Evolutionary conservation across 495 filamentous ascomycete species (phyloP), one percentile per base, ranked within the genome.

Genomic region (Mytilinidion resinicola): DNA sequence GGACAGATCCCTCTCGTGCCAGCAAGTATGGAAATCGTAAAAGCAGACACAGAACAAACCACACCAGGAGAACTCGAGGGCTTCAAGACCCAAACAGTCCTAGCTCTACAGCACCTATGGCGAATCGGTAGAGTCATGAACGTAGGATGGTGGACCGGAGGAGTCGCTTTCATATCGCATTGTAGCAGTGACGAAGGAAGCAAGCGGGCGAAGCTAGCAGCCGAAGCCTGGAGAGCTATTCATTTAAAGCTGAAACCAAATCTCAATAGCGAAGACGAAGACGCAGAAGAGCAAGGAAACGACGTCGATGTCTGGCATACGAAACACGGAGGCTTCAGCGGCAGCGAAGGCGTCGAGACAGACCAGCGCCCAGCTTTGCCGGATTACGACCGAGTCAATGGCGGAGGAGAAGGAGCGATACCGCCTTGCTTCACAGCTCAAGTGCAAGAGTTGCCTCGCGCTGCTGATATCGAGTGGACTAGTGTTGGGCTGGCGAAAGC

Each of bases 1-100:
- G 93, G 93, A 0, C 92, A 97, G 70, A 95, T 99, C 51, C 90
- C 93, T 1, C 79, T 99, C 1, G 74, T 92, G 1, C 93, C 93
- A 0, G 80, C 85, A 12, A 82, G 81, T 6, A 96, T 98, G 91
- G 72, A 78, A n/a, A 60, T 83, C 46, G 17, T 51, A n/a, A 15
- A 50, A 15, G 25, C 25, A 30, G 25, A 30, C 25, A 30, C 25
- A 6, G 25, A 2, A 6, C 25, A 30, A 6, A 6, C 2, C 2
- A 30, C 25, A 2, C 25, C 2, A 30, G 25, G 25, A 6, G 25
- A 6, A 30, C 14, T 21, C 21, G 44, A 48, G 19, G 44, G 21
- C 3, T 66, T 66, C 49, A 51, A 35, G 6, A 39, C 8, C 4
- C 80, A 85, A 49, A 75, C 80, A 20, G 77, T 78, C 7, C 72